These are phyloP conservation scores for Beauveria asiatica DNA, from an alignment of 2,329 filamentous ascomycete genomes.

Conservation along the genomic window DNA sequence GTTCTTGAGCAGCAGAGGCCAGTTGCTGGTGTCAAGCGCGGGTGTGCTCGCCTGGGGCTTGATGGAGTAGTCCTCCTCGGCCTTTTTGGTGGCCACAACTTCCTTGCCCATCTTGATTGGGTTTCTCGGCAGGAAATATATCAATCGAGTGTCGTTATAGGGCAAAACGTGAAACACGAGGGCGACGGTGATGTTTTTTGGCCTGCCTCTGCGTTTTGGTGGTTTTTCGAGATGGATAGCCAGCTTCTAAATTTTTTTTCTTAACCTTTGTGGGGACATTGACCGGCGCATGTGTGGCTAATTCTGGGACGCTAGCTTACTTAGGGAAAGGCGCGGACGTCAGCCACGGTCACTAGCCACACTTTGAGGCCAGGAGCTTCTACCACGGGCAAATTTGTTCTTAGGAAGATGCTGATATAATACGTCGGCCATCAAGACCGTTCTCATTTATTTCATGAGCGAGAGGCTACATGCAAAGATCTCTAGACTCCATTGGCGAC, in stretches of 20 bases:
- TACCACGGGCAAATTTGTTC: no score
- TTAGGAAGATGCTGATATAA: no score
- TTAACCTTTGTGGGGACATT: slow-evolving; percentile 23
- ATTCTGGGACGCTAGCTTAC: slow-evolving; percentile 10
- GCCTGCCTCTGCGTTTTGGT: slow-evolving; percentile 16
- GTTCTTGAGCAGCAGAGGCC: slow-evolving; percentile 92
- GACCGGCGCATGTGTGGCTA: slow-evolving; percentile 18
- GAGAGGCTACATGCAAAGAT: not conserved
- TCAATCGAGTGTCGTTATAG: not conserved
- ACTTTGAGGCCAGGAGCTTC: not conserved
- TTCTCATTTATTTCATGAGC: not conserved
- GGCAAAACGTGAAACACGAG: slow-evolving; percentile 16
- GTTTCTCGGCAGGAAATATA: not conserved
- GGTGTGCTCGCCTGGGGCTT: slow-evolving; percentile 82
- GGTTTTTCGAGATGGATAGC: slow-evolving; percentile 12
- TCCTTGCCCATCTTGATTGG: slow-evolving; percentile 37
- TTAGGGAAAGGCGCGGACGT: not conserved
- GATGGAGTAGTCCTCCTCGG: slow-evolving; percentile 73
- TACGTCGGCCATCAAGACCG: not conserved
- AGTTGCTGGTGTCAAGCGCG: slow-evolving; percentile 74
- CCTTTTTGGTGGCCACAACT: slow-evolving; percentile 25
- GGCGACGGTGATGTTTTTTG: slow-evolving; percentile 1
- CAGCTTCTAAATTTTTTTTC: slow-evolving; percentile 26
- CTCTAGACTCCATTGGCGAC: not conserved
- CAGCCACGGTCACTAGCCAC: slow-evolving; percentile 14